phyloP scores from a whole-genome alignment of 225 moss, liverwort and hornwort species.

The Lunularia cruciata region DNA sequence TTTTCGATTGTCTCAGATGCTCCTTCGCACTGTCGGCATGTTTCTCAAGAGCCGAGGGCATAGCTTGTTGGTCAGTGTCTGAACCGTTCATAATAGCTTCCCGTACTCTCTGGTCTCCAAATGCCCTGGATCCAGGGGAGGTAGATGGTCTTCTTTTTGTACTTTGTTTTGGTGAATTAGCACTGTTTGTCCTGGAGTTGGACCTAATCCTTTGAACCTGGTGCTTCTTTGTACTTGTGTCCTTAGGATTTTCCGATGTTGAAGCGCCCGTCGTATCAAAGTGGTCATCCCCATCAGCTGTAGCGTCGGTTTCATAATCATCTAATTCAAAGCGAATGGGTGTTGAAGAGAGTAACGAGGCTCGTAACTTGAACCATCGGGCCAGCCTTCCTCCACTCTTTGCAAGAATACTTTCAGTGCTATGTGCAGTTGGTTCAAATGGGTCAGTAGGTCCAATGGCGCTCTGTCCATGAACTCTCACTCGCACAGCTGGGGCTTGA shows the following conservation, averaged over 20 bases:
- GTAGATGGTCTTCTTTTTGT: neutral
- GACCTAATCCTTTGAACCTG: neutral
- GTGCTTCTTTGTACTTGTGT: neutral
- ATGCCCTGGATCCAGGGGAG: neutral
- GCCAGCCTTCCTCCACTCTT: slow-evolving; percentile 8
- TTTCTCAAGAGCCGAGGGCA: neutral
- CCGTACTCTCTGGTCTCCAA: neutral
- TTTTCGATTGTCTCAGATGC: no score
- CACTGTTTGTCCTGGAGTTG: no score
- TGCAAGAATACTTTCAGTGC: neutral
- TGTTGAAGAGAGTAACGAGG: neutral
- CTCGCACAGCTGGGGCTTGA: neutral
- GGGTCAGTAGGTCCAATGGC: neutral
- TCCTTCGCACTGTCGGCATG: neutral
- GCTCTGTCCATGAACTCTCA: neutral
- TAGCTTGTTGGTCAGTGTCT: neutral
- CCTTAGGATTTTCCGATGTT: neutral
- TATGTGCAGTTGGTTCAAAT: neutral
- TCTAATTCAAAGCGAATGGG: neutral
- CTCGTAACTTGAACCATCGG: slow-evolving; percentile 9
- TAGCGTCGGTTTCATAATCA: no score
- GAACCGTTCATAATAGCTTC: no score
- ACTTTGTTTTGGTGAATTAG: neutral
- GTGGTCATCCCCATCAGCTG: neutral
- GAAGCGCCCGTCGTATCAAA: neutral